Evolutionary conservation across 805 yeast genomes (phyloP).

Genomic region (Saturnispora saitoi): DNA sequence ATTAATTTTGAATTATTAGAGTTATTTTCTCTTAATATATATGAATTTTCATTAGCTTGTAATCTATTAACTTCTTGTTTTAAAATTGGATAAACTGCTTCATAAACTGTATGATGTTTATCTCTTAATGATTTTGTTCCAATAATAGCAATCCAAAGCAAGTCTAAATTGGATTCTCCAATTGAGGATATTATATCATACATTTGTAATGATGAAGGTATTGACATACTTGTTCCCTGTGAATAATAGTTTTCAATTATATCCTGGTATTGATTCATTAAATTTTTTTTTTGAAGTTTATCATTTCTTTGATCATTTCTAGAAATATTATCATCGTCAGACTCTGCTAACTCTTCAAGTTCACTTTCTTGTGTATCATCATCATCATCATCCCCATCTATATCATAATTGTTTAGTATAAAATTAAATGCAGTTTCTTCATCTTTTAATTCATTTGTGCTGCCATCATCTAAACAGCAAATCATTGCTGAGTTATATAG

Average conservation of each 20-base stretch:
- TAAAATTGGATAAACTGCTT: slow-evolving; percentile 60
- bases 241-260: slow-evolving; percentile 67
- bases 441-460: slow-evolving; percentile 46
- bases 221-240: slow-evolving; percentile 70
- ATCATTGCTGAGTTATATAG: slow-evolving; percentile 74
- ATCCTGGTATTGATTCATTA: slow-evolving; percentile 41
- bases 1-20: slow-evolving; percentile 8
- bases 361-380: slow-evolving; percentile 30
- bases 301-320: slow-evolving; percentile 15
- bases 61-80: slow-evolving; percentile 78
- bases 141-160: slow-evolving; percentile 78
- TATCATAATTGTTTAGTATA: slow-evolving; percentile 36
- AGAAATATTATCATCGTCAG: slow-evolving; percentile 24
- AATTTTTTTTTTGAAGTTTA: slow-evolving; percentile 33
- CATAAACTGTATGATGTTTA: slow-evolving; percentile 67
- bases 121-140: slow-evolving; percentile 80
- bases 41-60: slow-evolving; percentile 24
- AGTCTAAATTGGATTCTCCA: slow-evolving; percentile 67
- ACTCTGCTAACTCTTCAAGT: slow-evolving; percentile 24
- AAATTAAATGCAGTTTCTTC: slow-evolving; percentile 58
- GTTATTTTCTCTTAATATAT: background rate
- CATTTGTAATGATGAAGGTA: slow-evolving; percentile 69
- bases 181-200: slow-evolving; percentile 73
- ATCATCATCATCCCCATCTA: slow-evolving; percentile 30
- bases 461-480: slow-evolving; percentile 83